Conservation (phyloP, 2,329 filamentous ascomycete genomes). For the Tolypocladium tropicale region DNA sequence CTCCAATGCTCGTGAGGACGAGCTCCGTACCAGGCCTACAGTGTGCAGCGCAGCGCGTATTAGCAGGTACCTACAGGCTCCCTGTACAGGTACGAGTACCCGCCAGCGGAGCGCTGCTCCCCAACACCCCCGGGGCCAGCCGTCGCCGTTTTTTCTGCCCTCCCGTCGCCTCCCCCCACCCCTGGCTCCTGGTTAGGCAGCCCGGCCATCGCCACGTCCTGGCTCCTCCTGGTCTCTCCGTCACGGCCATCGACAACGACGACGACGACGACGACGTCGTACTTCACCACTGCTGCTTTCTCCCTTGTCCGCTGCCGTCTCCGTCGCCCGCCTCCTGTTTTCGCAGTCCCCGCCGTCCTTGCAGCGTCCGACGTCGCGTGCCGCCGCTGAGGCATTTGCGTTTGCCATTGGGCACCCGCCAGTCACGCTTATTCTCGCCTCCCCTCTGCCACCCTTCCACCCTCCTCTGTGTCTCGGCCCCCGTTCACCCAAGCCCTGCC, state of each 20-base stretch:
- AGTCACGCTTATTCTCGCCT: neutral
- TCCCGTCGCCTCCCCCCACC: neutral
- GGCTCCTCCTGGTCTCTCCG: neutral
- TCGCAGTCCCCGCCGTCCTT: neutral
- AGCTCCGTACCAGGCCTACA: no score
- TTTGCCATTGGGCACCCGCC: neutral
- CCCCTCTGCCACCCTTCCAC: neutral
- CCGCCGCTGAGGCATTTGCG: neutral
- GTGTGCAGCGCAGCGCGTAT: no score
- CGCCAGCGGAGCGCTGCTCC: neutral
- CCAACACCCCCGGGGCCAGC: neutral
- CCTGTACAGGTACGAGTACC: neutral
- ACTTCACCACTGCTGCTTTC: neutral
- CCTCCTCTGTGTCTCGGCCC: neutral
- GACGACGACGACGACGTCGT: neutral
- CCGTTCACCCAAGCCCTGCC: constrained; percentile 10
- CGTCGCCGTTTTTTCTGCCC: neutral
- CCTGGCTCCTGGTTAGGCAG: neutral
- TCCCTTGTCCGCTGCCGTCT: neutral
- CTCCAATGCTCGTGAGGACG: no score
- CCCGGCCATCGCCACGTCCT: no score
- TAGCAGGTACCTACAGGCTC: no score
- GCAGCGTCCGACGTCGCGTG: neutral
- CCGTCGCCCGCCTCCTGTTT: neutral
- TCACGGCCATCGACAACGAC: neutral